Evolutionary conservation across 805 yeast species (phyloP).

Genomic region (Limtongozyma cylindracea): DNA sequence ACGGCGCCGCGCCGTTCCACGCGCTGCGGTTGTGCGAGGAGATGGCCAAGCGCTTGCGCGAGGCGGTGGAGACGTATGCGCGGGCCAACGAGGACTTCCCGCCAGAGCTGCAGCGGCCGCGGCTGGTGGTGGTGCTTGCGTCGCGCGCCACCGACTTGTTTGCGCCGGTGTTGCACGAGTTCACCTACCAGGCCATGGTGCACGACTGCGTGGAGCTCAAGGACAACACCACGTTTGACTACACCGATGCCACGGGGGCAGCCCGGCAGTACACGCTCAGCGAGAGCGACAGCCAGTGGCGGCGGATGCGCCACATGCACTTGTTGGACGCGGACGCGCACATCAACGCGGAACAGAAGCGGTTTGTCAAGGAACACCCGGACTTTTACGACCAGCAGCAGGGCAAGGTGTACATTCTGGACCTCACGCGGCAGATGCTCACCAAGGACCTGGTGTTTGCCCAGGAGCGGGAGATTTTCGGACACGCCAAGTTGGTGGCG

Average conservation of each 20-base stretch:
- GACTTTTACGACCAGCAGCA: conserved; percentile 42
- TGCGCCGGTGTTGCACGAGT: conserved; percentile 75
- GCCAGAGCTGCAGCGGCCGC: conserved; percentile 31
- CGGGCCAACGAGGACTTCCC: conserved; percentile 37
- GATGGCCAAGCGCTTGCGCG: conserved; percentile 49
- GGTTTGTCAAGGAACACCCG: conserved; percentile 49
- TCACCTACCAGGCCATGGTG: conserved; percentile 79
- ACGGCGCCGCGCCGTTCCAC: conserved; percentile 27
- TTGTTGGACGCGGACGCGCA: conserved; percentile 48
- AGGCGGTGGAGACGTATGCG: no score
- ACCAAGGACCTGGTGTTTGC: conserved; percentile 41
- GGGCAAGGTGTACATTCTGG: conserved; percentile 41
- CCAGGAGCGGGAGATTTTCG: conserved; percentile 30
- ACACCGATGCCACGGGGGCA: no score
- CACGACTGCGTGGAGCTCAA: conserved; percentile 36
- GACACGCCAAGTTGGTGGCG: conserved; percentile 37
- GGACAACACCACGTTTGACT: conserved; percentile 19
- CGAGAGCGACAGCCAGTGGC: conserved; percentile 58
- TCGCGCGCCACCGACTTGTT: conserved; percentile 70
- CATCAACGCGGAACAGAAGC: conserved; percentile 29
- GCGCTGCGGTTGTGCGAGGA: conserved; percentile 48
- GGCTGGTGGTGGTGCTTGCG: conserved; percentile 49
- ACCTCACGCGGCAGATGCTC: conserved; percentile 53
- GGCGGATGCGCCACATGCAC: conserved; percentile 42
- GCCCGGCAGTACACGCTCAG: no score